phyloP scores from a whole-genome alignment of 1,139 yeast genomes.

The Zygoascus hellenicus region DNA sequence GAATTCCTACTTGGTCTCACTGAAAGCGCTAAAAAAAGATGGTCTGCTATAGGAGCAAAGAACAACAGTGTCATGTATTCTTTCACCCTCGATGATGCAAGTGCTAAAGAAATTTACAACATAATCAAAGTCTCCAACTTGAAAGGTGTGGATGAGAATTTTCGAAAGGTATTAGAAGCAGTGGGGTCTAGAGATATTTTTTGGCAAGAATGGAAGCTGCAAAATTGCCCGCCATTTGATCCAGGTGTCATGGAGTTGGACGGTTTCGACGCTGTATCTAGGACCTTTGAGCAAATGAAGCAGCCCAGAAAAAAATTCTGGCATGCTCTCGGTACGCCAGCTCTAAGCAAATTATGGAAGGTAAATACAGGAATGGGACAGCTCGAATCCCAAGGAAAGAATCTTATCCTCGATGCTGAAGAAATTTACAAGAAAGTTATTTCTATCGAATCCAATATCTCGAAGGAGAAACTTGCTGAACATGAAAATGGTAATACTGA shows the following conservation, averaged over 20 bases:
- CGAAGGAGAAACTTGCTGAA: conserved; percentile 9
- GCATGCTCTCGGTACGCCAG: conserved; percentile 35
- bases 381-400: conserved; percentile 14
- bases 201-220: conserved; percentile 36
- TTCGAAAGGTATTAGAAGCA: conserved; percentile 21
- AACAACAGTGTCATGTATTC: conserved; percentile 28
- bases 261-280: conserved; percentile 13
- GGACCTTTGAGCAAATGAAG: conserved; percentile 17
- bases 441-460: conserved; percentile 7
- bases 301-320: conserved; percentile 27
- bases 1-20: conserved; percentile 29
- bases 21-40: conserved; percentile 17
- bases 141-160: conserved; percentile 16
- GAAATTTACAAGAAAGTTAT: conserved; percentile 20
- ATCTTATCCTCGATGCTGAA: conserved; percentile 20
- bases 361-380: conserved; percentile 27
- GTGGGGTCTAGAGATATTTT: conserved; percentile 27
- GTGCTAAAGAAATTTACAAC: conserved; percentile 20
- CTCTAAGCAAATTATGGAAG: conserved; percentile 32
- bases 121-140: not conserved
- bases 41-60: conserved; percentile 18
- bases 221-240: conserved; percentile 32
- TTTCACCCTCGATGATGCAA: conserved; percentile 21
- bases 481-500: conserved; percentile 5
- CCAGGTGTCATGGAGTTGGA: conserved; percentile 17